phyloP scores from a whole-genome alignment of 768 basidiomycete genomes.

The Rubroboletus satanas region DNA sequence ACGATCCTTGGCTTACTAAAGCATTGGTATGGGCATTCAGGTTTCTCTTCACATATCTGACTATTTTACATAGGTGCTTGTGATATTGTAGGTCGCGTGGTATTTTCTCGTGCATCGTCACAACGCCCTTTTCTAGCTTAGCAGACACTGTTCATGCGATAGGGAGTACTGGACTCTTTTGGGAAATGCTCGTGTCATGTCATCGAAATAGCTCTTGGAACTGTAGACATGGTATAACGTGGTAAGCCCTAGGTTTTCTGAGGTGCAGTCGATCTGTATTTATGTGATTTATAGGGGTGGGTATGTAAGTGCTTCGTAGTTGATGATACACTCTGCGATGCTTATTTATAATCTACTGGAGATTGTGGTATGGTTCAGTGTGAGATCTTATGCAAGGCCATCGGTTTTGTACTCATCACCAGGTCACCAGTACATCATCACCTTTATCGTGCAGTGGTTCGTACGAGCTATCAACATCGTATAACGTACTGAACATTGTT shows the following conservation, averaged over 20 bases:
- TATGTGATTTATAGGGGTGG: constrained; percentile 2
- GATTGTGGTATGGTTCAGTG: neutral
- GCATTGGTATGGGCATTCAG: neutral
- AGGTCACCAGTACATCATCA: neutral
- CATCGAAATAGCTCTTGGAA: neutral
- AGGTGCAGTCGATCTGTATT: neutral
- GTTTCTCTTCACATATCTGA: neutral
- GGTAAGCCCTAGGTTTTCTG: neutral
- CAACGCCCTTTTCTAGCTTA: neutral
- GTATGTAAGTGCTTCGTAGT: neutral
- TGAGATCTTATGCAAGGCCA: neutral
- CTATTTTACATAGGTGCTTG: neutral
- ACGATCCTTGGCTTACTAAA: constrained; percentile 2
- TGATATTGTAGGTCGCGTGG: neutral
- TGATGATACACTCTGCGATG: neutral
- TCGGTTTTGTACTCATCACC: neutral
- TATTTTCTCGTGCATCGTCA: neutral
- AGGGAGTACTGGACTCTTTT: neutral
- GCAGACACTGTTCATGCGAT: constrained; percentile 6
- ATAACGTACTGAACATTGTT: neutral
- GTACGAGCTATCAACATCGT: neutral
- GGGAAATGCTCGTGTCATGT: neutral
- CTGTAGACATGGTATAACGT: neutral
- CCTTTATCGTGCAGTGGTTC: constrained; percentile 3
- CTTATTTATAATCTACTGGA: neutral